Conservation (phyloP, 2,329 filamentous ascomycete species). For the Aspergillus sp. region DNA sequence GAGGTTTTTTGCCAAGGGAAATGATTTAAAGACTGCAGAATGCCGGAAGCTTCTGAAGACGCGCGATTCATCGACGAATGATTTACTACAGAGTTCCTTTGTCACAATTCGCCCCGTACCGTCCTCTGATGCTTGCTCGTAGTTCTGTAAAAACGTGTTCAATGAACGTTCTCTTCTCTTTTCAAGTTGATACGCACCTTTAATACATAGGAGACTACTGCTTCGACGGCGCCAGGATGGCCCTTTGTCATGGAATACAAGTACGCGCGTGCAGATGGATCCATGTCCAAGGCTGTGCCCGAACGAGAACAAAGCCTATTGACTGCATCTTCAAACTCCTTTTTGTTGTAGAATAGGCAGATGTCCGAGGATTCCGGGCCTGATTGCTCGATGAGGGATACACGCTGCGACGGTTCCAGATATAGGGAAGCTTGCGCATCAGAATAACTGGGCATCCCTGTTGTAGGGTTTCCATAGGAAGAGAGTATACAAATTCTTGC, state of each 20-base stretch:
- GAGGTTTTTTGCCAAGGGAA: background rate
- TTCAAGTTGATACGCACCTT: background rate
- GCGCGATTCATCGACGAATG: background rate
- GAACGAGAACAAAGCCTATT: conserved; percentile 1
- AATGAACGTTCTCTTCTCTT: background rate
- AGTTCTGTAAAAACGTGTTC: background rate
- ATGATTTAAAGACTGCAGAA: conserved; percentile 3
- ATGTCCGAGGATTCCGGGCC: background rate
- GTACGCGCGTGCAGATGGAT: conserved; percentile 19
- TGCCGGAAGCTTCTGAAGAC: conserved; percentile 6
- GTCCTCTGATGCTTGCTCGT: background rate
- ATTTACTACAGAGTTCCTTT: background rate
- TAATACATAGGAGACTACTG: background rate
- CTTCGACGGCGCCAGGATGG: conserved; percentile 9
- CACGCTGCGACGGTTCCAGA: conserved; percentile 5
- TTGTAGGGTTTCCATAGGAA: conserved; percentile 10
- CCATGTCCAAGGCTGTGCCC: conserved; percentile 19
- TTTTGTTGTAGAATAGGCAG: conserved; percentile 6
- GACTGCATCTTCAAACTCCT: conserved; percentile 11
- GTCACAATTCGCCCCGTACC: background rate
- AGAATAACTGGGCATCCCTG: background rate
- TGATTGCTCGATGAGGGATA: conserved; percentile 7
- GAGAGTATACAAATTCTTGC: conserved; percentile 9
- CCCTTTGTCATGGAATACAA: conserved; percentile 9
- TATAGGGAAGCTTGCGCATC: conserved; percentile 1